Percentiles rank a stretch among this genome's conserved stretches.
Conservation (phyloP, 495 filamentous ascomycete species). For the Penicillium subrubescens region DNA sequence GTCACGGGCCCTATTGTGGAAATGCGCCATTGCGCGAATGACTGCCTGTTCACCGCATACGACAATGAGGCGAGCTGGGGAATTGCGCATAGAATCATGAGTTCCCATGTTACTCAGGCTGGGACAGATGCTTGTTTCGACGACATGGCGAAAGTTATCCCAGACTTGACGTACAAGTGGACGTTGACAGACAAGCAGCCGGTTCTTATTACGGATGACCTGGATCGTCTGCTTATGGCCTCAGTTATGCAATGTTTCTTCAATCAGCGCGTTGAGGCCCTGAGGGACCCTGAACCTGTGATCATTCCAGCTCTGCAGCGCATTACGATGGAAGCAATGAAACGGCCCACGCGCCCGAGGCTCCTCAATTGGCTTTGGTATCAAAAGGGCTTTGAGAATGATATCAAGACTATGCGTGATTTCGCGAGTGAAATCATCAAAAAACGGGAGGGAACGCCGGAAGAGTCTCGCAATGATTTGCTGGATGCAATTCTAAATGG, state of each 20-base stretch:
- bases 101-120: constrained; percentile 38
- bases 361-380: constrained; percentile 45
- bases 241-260: constrained; percentile 68
- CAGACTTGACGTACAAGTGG: constrained; percentile 73
- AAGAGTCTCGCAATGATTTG: constrained; percentile 64
- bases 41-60: constrained; percentile 74
- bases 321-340: constrained; percentile 46
- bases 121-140: constrained; percentile 36
- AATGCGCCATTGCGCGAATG: constrained; percentile 63
- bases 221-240: constrained; percentile 71
- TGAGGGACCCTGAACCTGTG: constrained; percentile 12
- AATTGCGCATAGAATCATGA: constrained; percentile 70
- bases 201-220: constrained; percentile 66
- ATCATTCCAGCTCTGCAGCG: constrained; percentile 44
- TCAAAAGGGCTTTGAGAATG: constrained; percentile 51
- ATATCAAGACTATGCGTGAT: constrained; percentile 59
- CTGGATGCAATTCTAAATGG: constrained; percentile 69
- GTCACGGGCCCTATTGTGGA: constrained; percentile 59
- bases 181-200: constrained; percentile 46
- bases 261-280: constrained; percentile 39
- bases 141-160: constrained; percentile 69
- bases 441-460: constrained; percentile 50
- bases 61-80: constrained; percentile 67
- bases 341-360: constrained; percentile 42
- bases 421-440: constrained; percentile 61